Evolutionary conservation across 805 yeast genomes (phyloP).

Genomic region (Brettanomyces sp.): DNA sequence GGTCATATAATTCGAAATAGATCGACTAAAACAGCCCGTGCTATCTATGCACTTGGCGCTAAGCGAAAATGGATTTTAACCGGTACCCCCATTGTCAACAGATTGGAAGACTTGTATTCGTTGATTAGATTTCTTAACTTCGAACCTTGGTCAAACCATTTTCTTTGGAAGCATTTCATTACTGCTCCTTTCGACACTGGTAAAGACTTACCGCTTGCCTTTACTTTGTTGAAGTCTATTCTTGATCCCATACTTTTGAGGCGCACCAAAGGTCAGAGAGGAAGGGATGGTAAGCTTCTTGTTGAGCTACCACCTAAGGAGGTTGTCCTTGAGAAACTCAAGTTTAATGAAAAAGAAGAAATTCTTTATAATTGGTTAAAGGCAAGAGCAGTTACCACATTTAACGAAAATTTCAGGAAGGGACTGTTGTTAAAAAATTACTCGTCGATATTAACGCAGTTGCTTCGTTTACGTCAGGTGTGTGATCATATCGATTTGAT

Average conservation of each 20-base stretch:
- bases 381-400: conserved; percentile 54
- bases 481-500: conserved; percentile 79
- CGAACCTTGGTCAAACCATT: conserved; percentile 85
- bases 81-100: conserved; percentile 87
- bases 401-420: conserved; percentile 44
- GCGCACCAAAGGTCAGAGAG: conserved; percentile 80
- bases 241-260: conserved; percentile 76
- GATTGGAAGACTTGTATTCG: conserved; percentile 79
- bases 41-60: conserved; percentile 59
- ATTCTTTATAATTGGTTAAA: conserved; percentile 61
- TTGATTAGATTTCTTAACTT: conserved; percentile 62
- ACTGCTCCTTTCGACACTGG: conserved; percentile 70
- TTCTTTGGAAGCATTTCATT: conserved; percentile 82
- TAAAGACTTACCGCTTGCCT: conserved; percentile 58
- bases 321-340: conserved; percentile 56
- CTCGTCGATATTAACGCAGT: conserved; percentile 73
- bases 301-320: conserved; percentile 73
- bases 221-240: conserved; percentile 77
- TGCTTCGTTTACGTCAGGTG: conserved; percentile 73
- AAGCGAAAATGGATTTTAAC: conserved; percentile 76
- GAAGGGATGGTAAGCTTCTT: conserved; percentile 58
- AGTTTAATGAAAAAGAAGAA: conserved; percentile 57
- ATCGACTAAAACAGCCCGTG: conserved; percentile 67
- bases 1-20: conserved; percentile 85
- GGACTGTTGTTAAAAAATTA: conserved; percentile 69